Base-by-base conservation (phyloP, 2,329 filamentous ascomycete genomes). In the Neonectria sp. region DNA sequence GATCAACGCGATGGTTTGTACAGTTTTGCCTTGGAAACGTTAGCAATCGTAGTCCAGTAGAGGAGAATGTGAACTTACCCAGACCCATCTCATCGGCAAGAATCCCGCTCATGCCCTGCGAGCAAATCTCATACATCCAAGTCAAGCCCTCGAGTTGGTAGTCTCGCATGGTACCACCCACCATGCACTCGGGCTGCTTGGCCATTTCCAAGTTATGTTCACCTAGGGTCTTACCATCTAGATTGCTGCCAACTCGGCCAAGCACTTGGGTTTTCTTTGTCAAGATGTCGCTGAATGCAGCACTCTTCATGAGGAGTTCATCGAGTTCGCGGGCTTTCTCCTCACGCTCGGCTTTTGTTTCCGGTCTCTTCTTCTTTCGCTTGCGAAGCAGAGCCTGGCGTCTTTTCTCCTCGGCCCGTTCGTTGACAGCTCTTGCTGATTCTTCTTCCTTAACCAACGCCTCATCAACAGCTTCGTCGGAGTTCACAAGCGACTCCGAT, bases 61-160 rank as follows among this genome's bases (percentile, higher is more conserved):
- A 15, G 29, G 2, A 13, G 40, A 37, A 15, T 1, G 1, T 11
- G 13, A 29, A 68, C 84, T 66, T 76, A 88, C 89, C 89, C 6
- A 97, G 82, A 0, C 95, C 95, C 95, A 98, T 98, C 79, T 98
- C 95, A 74, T 98, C 95, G 0, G 95, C 95, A 35, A 98, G 80
- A 64, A 97, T 97, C 1, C 95, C 95, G 71, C 94, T 97, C 79
- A 98, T 89, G 12, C 95, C 95, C 75, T 97, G 96, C 2, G 86
- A 81, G 63, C 87, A 89, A 60, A 90, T 88, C 85, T 97, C 94
- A 74, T 93, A 97, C 85, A 99, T 91, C 96, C 96, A 99, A 0
- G 97, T 97, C 1, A 99, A 81, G 0, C 96, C 96, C 78, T 98
- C 95, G 0, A 99, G 83, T 75, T 99, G 96, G 77, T 99, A 99